These are phyloP conservation scores for Pezicula neosporulosa DNA, from an alignment of 2,329 filamentous ascomycete species.

Conservation along the genomic window DNA sequence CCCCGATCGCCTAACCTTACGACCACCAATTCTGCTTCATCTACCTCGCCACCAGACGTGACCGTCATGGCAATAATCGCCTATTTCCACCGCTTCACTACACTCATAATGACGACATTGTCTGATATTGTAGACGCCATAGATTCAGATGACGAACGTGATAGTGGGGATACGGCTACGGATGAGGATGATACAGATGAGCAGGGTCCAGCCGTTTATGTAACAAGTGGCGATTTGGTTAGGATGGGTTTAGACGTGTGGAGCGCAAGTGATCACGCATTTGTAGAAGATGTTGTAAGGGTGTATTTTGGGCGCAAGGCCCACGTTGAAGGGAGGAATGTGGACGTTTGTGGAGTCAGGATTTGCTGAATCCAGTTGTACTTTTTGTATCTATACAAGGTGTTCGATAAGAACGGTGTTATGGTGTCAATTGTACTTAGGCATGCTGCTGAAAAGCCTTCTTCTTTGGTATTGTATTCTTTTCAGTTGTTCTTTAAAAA, in stretches of 20 bases:
- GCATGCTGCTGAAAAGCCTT: neutral
- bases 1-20: constrained; percentile 32
- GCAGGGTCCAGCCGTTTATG: constrained; percentile 36
- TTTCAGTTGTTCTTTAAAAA: neutral
- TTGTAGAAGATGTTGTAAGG: constrained; percentile 58
- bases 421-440: neutral
- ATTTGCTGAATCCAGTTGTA: constrained; percentile 49
- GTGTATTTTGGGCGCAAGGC: constrained; percentile 65
- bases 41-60: constrained; percentile 1
- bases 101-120: constrained; percentile 59
- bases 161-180: constrained; percentile 48
- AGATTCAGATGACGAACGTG: constrained; percentile 43
- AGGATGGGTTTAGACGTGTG: constrained; percentile 76
- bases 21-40: constrained; percentile 26
- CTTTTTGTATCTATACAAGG: neutral
- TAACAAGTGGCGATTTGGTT: constrained; percentile 63
- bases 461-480: too few relatives aligned
- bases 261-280: constrained; percentile 67
- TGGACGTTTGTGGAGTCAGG: constrained; percentile 71
- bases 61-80: constrained; percentile 69
- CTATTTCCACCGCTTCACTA: constrained; percentile 77
- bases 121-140: constrained; percentile 54
- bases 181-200: constrained; percentile 25
- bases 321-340: constrained; percentile 62
- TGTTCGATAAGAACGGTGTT: neutral